Evolutionary conservation across 2,329 filamentous ascomycete genomes (phyloP), one percentile per base, ranked within the genome.

Genomic region (Aureobasidium sp.): DNA sequence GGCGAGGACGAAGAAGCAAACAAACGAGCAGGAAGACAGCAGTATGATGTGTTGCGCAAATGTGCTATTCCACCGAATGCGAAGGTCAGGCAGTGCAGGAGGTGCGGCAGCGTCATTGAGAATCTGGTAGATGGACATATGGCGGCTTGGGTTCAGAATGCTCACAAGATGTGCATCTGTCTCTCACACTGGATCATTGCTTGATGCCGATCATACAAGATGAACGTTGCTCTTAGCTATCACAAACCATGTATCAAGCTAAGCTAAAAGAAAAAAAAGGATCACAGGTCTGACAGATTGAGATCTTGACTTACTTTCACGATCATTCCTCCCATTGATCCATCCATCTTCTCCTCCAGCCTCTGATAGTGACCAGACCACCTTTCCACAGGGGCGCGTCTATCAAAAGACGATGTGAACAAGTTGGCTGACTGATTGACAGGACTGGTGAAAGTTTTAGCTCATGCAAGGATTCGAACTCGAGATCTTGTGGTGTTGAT

Each of bases 11-110:
- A 86, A 63, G 73, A 74, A 15, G 75, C 76, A 21, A 82, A 80
- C 5, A 73, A 80, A 10, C 90, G 87, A 72, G 83, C 82, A 64
- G 79, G 80, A n/a, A 76, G 78, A 34, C 80, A 86, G 69, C 79
- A 52, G 87, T 29, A 77, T 9, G 84, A 86, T 68, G 78, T 83
- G 32, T 73, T 85, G 39, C 79, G 80, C 69, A 85, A 81, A 74
- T 73, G 74, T 57, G 73, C 74, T n/a, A 69, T 79, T 11, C 67
- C 65, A 45, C 69, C 66, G 21, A 68, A 63, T 1, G 66, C 63
- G 11, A 73, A 69, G 63, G 60, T 78, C 45, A 70, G 77, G 41
- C 65, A 70, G 50, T 81, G 78, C 68, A 72, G 76, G 50, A 68
- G 78, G 57, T 80, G 78, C 69, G 75, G 74, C 10, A 74, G 73